Percentiles rank a stretch among this genome's conserved stretches.
Conservation (phyloP, 257 asterid species). For the Dorcoceras hygrometricum region DNA sequence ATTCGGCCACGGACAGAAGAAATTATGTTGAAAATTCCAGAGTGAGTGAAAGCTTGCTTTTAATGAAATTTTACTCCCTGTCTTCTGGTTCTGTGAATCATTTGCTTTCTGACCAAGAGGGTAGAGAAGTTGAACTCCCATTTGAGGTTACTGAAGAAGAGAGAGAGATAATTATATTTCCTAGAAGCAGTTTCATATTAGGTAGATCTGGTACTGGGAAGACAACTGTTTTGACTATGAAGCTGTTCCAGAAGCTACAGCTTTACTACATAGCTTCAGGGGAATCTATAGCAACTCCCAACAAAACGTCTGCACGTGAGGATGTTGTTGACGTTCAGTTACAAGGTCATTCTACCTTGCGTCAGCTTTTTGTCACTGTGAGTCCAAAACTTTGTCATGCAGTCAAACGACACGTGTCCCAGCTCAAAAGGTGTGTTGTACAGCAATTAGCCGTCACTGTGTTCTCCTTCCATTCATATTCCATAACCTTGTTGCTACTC, state of each 20-base stretch:
- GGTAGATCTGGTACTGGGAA: conserved; percentile 82
- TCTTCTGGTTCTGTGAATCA: conserved; percentile 47
- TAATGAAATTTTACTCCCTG: conserved; percentile 63
- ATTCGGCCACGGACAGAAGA: conserved; percentile 28
- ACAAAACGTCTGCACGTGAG: not conserved
- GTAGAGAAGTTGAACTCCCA: conserved; percentile 50
- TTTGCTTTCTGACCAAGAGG: conserved; percentile 45
- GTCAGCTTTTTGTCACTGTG: conserved; percentile 70
- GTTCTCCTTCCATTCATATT: not conserved
- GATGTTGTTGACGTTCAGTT: not conserved
- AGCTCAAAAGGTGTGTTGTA: conserved; percentile 46
- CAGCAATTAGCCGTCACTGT: too few relatives aligned
- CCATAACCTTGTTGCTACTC: too few relatives aligned
- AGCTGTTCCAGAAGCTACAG: conserved; percentile 47
- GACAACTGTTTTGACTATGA: conserved; percentile 63
- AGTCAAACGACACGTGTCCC: conserved; percentile 54
- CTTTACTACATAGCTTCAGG: conserved; percentile 36
- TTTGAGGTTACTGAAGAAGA: conserved; percentile 73
- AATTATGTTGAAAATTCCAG: conserved; percentile 48
- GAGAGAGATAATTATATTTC: conserved; percentile 42
- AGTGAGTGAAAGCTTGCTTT: conserved; percentile 61
- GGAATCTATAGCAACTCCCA: conserved; percentile 20
- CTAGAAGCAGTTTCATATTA: conserved; percentile 50
- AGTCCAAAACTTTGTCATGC: conserved; percentile 71
- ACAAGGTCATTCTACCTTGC: conserved; percentile 24